A percentile compares a stretch with the other conserved stretches of the same genome.
These are phyloP conservation scores for Cyclotella sp. DNA, from an alignment of 108 stramenopile species.

Conservation along the genomic window DNA sequence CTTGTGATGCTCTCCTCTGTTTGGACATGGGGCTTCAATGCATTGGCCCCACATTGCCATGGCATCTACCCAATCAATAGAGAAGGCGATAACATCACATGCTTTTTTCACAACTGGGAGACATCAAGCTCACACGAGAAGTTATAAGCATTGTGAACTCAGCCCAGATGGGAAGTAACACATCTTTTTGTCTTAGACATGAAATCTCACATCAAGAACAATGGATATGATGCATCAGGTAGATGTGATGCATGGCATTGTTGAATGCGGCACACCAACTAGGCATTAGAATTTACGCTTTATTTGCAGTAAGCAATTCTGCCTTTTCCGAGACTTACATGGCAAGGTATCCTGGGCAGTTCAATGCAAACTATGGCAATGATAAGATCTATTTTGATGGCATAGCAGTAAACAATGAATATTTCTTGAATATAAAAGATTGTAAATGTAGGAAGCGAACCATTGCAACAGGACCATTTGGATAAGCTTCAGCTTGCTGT, in stretches of 20 bases:
- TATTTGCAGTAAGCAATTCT: slow-evolving; percentile 1
- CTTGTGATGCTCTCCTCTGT: not conserved
- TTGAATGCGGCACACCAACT: not conserved
- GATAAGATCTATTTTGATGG: slow-evolving; percentile 4
- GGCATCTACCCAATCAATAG: slow-evolving; percentile 5
- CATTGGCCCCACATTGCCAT: not conserved
- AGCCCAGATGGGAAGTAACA: slow-evolving; percentile 3
- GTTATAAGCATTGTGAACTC: not conserved
- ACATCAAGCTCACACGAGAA: not conserved
- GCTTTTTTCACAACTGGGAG: slow-evolving; percentile 2
- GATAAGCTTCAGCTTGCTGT: slow-evolving; percentile 11
- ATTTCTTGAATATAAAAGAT: not conserved
- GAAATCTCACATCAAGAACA: not conserved
- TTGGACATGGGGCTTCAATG: not conserved
- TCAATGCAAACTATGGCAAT: slow-evolving; percentile 1
- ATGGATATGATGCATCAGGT: not conserved
- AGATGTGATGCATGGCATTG: not conserved
- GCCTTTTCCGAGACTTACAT: slow-evolving; percentile 6
- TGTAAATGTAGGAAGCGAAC: not conserved
- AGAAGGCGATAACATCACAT: not conserved
- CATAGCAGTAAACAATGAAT: slow-evolving; percentile 5
- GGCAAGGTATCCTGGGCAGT: slow-evolving; percentile 6
- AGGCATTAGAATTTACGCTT: not conserved
- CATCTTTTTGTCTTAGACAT: slow-evolving; percentile 5
- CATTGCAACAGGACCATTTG: slow-evolving; percentile 1